These are phyloP conservation scores for Naegleria lovaniensis DNA, from an alignment of 208 protist genomes.

Conservation along the genomic window DNA sequence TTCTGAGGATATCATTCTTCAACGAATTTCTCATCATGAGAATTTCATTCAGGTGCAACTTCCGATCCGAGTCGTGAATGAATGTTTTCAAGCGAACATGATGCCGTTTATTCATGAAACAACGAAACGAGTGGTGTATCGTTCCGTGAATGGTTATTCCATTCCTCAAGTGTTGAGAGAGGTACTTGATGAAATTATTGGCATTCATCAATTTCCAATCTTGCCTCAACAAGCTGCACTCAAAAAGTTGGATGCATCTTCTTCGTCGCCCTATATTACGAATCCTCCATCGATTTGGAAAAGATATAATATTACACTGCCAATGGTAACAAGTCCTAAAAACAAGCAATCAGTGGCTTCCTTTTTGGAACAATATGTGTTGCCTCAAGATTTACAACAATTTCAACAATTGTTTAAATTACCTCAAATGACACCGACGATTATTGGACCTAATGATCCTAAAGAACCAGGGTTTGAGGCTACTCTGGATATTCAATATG, in stretches of 20 bases:
- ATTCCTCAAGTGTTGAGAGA: background rate
- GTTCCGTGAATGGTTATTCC: background rate
- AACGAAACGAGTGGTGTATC: background rate
- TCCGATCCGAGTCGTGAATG: background rate
- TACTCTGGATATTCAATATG: slow-evolving; percentile 25
- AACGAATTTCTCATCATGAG: background rate
- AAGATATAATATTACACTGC: background rate
- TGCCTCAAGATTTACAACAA: background rate
- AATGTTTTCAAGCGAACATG: background rate
- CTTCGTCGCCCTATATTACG: too few relatives aligned
- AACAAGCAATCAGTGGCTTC: background rate
- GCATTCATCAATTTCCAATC: background rate
- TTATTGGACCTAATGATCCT: background rate
- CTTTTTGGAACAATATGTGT: slow-evolving; percentile 19
- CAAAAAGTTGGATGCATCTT: background rate
- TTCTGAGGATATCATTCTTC: background rate
- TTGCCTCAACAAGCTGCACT: too few relatives aligned
- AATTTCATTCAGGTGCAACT: background rate
- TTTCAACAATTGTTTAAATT: background rate
- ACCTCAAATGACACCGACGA: background rate
- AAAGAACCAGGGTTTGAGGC: background rate
- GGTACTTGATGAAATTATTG: background rate
- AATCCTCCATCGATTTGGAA: background rate
- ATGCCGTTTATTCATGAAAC: background rate
- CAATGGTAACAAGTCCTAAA: background rate